Evolutionary conservation across 495 filamentous ascomycete species (phyloP), one percentile per base, ranked within the genome.

Genomic region (Trichoderma virens): DNA sequence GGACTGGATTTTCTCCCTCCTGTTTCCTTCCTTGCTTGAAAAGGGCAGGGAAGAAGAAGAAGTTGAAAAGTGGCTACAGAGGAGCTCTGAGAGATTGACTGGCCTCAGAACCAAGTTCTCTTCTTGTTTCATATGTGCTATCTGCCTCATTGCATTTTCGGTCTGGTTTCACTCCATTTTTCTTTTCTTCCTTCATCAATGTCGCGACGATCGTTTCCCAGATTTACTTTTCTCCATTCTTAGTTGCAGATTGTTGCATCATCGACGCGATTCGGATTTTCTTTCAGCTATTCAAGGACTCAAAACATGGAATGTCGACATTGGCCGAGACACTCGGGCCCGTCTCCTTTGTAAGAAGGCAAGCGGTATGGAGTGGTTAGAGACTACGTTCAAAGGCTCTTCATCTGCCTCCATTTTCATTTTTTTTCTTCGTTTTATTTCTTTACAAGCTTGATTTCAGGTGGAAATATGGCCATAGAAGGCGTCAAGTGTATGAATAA

Each of bases 111-210:
- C 11, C 8, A 56, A 23, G 9, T 9, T 28, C 25, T 56, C 25
- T 13, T 30, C 51, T 30, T 56, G 25, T 56, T 56, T 56, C 51
- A 56, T 56, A 56, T 28, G 27, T 56, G 51, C 27, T 25, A 56
- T 56, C 43, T 47, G 27, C 51, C 51, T 30, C 11, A 4, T 56
- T 28, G 27, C 51, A 56, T 56, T 18, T 11, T 56, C 51, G 25
- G 16, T 56, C 27, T 56, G 51, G 51, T 4, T 18, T 56, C 9
- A 28, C 13, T 16, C 13, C 2, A 28, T 3, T 30, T 56, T 56
- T 30, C 7, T 2, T 56, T 14, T 18, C 9, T 30, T 56, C 11
- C 25, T 27, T 28, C 23, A 56, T 27, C 51, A 47, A 56, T 30
- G 27, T 27, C 51, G 27, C 51, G 51, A 56, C 51, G 51, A 56